phyloP scores from a whole-genome alignment of 192 early-diverging fungal species.

The Gamsiella multidivaricata region DNA sequence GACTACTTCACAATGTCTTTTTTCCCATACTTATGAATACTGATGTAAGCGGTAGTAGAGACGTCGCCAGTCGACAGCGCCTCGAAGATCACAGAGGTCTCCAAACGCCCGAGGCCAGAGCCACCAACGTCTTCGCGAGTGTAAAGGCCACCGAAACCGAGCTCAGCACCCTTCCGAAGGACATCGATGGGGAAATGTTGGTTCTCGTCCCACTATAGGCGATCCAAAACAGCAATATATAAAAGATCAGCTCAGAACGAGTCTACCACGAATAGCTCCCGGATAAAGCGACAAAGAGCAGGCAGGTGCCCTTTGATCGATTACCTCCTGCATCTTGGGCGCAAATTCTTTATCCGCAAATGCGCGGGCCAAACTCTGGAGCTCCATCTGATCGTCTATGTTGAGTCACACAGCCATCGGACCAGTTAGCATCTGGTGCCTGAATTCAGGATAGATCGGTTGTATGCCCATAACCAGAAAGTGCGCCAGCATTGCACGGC shows the following conservation, averaged over 20 bases:
- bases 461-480: too few relatives aligned
- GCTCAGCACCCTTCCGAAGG: slow-evolving; percentile 62
- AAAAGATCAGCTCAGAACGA: neutral
- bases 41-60: slow-evolving; percentile 66
- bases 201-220: slow-evolving; percentile 61
- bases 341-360: slow-evolving; percentile 68
- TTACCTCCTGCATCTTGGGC: slow-evolving; percentile 65
- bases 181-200: slow-evolving; percentile 59
- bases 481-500: too few relatives aligned
- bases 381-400: slow-evolving; percentile 59
- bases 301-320: too few relatives aligned
- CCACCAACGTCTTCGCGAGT: slow-evolving; percentile 63
- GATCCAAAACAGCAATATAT: neutral
- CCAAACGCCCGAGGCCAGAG: slow-evolving; percentile 59
- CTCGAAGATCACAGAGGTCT: slow-evolving; percentile 67
- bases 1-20: too few relatives aligned
- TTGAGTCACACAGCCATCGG: slow-evolving; percentile 3
- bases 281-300: too few relatives aligned
- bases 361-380: slow-evolving; percentile 57
- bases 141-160: slow-evolving; percentile 66
- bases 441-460: neutral
- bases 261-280: too few relatives aligned
- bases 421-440: neutral
- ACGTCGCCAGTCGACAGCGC: slow-evolving; percentile 63
- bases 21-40: slow-evolving; percentile 62